phyloP scores from a whole-genome alignment of 176 grass and related monocot species.

The Cenchrus purpureus region DNA sequence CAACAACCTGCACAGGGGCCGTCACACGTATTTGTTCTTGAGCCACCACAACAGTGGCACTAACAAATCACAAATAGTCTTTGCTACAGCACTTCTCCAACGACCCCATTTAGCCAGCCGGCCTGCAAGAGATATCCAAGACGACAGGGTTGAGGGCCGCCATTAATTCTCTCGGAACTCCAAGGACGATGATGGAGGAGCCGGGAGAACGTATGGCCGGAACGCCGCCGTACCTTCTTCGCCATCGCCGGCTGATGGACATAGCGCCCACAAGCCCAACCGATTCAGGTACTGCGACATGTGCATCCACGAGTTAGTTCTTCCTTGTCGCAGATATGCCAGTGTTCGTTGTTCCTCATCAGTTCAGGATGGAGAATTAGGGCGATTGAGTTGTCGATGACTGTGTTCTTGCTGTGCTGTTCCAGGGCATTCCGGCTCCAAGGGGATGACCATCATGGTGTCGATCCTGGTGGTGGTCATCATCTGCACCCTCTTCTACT shows the following conservation, averaged over 20 bases:
- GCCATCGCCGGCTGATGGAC: slow-evolving; percentile 55
- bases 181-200: slow-evolving; percentile 34
- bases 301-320: neutral
- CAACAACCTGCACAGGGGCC: slow-evolving; percentile 15
- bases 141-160: neutral
- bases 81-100: slow-evolving; percentile 29
- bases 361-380: too few relatives aligned
- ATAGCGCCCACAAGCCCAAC: neutral
- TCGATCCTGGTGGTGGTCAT: slow-evolving; percentile 77
- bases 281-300: neutral
- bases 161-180: slow-evolving; percentile 23
- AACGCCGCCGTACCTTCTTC: slow-evolving; percentile 25
- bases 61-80: slow-evolving; percentile 18
- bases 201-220: neutral
- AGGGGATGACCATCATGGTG: slow-evolving; percentile 71
- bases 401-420: neutral
- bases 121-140: slow-evolving; percentile 16
- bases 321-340: neutral
- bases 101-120: neutral
- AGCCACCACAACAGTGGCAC: slow-evolving; percentile 40
- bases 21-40: neutral
- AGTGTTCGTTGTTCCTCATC: neutral
- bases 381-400: neutral
- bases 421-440: slow-evolving; percentile 48
- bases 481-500: slow-evolving; percentile 64